These are phyloP conservation scores for Leishmania aethiopica DNA, from an alignment of 208 protist genomes.

Conservation along the genomic window DNA sequence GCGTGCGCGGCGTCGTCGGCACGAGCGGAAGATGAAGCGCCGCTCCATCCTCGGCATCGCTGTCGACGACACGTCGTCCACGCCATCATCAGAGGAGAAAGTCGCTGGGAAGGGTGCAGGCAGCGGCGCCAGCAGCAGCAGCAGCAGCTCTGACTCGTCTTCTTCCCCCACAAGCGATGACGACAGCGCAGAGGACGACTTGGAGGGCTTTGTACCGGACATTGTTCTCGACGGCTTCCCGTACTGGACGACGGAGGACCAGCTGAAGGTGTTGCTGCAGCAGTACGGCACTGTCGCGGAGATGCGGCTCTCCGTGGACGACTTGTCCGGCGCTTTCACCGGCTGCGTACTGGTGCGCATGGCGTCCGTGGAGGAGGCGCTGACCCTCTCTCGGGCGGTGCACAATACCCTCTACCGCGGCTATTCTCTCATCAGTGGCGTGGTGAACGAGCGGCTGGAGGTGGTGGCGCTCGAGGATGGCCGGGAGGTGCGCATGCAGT, in stretches of 20 bases:
- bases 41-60: constrained; percentile 13
- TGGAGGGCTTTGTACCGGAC: constrained; percentile 69
- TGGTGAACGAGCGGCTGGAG: constrained; percentile 72
- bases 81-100: not conserved
- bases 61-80: not conserved
- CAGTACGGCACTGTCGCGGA: constrained; percentile 62
- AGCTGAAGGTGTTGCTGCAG: constrained; percentile 70
- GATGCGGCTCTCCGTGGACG: constrained; percentile 71
- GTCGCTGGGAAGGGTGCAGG: not conserved
- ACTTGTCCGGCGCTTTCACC: constrained; percentile 78
- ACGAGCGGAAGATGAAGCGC: constrained; percentile 14
- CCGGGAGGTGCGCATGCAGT: constrained; percentile 41
- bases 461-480: constrained; percentile 67
- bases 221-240: constrained; percentile 81
- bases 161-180: constrained; percentile 15
- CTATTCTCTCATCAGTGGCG: constrained; percentile 51
- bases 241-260: constrained; percentile 80
- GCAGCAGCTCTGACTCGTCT: constrained; percentile 17
- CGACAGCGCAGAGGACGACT: constrained; percentile 25
- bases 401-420: constrained; percentile 57
- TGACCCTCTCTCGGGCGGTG: constrained; percentile 59
- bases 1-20: constrained; percentile 1
- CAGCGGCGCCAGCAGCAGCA: constrained; percentile 15
- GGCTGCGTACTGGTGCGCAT: constrained; percentile 80
- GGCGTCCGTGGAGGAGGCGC: constrained; percentile 64